Evolutionary conservation across 1,284 basidiomycete genomes (phyloP).

Genomic region (Ganoderma boninense): DNA sequence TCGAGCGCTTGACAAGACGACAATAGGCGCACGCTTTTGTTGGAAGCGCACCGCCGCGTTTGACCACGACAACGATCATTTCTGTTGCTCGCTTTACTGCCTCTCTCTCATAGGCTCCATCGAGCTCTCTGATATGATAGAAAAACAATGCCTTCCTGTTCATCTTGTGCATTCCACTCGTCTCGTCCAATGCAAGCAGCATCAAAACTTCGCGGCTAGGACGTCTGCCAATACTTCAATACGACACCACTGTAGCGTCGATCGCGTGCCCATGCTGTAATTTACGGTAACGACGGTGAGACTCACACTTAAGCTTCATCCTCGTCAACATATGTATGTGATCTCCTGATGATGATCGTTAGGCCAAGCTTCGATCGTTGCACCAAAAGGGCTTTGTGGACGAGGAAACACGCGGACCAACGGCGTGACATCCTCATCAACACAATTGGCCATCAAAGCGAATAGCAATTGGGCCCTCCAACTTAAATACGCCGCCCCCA

Average conservation of each 20-base stretch:
- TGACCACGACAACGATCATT: neutral
- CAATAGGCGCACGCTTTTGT: too few relatives aligned
- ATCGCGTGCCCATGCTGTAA: neutral
- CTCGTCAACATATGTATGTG: neutral
- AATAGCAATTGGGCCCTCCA: neutral
- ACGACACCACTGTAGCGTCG: neutral
- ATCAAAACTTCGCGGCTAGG: neutral
- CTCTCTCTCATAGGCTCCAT: neutral
- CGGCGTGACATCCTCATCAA: neutral
- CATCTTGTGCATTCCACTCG: neutral
- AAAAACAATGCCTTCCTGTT: neutral
- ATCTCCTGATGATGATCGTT: neutral
- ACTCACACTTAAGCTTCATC: neutral
- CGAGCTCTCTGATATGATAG: neutral
- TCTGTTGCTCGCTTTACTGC: neutral
- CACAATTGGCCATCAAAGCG: neutral
- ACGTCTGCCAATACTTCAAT: neutral
- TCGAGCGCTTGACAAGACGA: neutral
- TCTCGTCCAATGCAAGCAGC: neutral
- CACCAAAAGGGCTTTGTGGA: neutral
- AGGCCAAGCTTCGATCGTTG: neutral
- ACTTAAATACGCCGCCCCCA: slow-evolving; percentile 3
- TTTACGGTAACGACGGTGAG: neutral
- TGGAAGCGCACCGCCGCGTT: neutral
- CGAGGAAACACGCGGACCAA: neutral